Evolutionary conservation across 2,329 filamentous ascomycete species (phyloP), one percentile per base, ranked within the genome.

Genomic region (Phaeoacremonium minimum): DNA sequence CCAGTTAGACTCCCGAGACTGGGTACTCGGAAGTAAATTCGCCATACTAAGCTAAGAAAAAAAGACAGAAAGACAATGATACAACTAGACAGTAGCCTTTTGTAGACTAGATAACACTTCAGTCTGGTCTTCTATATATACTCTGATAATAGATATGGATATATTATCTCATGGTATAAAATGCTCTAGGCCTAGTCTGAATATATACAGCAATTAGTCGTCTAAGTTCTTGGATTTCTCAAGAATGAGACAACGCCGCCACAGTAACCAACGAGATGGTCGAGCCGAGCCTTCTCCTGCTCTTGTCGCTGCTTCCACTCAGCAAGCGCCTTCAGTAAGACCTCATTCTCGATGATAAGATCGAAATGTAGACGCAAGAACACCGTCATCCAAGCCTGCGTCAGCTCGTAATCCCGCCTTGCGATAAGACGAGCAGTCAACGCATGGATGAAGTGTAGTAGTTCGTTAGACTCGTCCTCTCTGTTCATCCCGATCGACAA

Each of bases 311-410:
- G 62, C 57, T 82, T 82, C 87, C 88, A 96, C 48, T 75, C 71
- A 35, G 62, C 60, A 42, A 96, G 61, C 32, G 76, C 77, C 2
- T 61, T 65, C 31, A 80, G 68, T 12, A 91, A 58, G 18, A 58
- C 51, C 45, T 67, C 63, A 57, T 52, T 75, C 54, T 64, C 70
- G 63, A 66, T 66, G 29, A 76, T 61, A 26, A 71, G 45, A 46
- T 79, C 75, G 44, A 75, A 76, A 60, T 97, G 91, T 28, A 95
- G 66, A 32, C 83, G 77, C 41, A 98, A 58, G 53, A 97, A 95
- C 2, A 97, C 91, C 3, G 85, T 83, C 89, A 98, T 97, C 91
- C 93, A 98, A 1, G 89, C 88, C 61, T 97, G 90, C 13, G 88
- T 85, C 28, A 98, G 73, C 63, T 98, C 93, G 60, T 95, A 98